Evolutionary conservation across 176 grass and related monocot species (phyloP).

Genomic region (Musa schizocarpa): DNA sequence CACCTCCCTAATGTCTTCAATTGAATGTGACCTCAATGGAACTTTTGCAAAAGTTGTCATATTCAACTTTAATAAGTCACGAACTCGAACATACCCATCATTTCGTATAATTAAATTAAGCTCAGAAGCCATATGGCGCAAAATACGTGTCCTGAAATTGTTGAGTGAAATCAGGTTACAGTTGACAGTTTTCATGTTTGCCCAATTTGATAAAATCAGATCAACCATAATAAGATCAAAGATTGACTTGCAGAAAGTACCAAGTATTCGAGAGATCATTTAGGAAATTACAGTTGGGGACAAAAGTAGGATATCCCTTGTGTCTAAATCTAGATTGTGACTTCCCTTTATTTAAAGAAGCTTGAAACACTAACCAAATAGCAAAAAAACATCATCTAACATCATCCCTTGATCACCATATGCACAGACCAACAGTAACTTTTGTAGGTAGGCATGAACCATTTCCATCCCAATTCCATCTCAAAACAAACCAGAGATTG

Average conservation of each 20-base stretch:
- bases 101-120: constrained; percentile 59
- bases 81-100: constrained; percentile 67
- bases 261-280: background rate
- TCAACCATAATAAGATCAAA: background rate
- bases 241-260: background rate
- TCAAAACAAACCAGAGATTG: no score
- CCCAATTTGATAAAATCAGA: background rate
- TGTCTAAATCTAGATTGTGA: no score
- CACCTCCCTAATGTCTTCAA: constrained; percentile 78
- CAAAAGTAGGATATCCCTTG: no score
- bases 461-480: no score
- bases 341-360: no score
- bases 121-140: constrained; percentile 85
- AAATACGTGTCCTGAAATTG: constrained; percentile 48
- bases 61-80: constrained; percentile 55
- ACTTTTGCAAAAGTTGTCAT: constrained; percentile 53
- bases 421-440: no score
- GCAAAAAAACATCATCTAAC: no score
- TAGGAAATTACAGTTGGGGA: background rate
- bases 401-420: no score
- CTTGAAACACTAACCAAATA: no score
- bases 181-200: background rate
- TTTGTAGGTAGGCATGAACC: no score
- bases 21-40: constrained; percentile 65
- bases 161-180: background rate